These are phyloP conservation scores for Dryas alaskensis DNA, from an alignment of 306 rosid genomes.

Conservation along the genomic window DNA sequence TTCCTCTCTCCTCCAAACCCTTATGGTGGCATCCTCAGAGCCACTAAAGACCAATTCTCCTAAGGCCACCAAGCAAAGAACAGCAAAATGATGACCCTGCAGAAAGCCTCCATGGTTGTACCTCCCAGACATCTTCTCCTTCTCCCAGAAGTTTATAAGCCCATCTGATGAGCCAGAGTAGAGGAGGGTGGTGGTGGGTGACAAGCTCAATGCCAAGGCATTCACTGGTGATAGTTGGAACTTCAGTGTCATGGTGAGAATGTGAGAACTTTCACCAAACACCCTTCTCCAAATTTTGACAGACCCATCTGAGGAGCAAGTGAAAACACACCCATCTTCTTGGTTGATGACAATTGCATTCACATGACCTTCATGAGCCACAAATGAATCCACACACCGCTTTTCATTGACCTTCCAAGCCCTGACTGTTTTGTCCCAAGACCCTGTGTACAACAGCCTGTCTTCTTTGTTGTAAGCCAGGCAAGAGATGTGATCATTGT, in stretches of 20 bases:
- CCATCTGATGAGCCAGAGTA: slow-evolving; percentile 55
- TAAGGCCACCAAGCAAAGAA: slow-evolving; percentile 46
- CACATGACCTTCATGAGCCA: slow-evolving; percentile 51
- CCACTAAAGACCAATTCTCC: slow-evolving; percentile 45
- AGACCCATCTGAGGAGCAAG: slow-evolving; percentile 56
- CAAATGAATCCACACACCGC: slow-evolving; percentile 46
- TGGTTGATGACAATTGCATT: slow-evolving; percentile 48
- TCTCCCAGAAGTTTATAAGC: slow-evolving; percentile 53
- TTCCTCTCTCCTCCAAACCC: slow-evolving; percentile 59
- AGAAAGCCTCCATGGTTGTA: slow-evolving; percentile 52
- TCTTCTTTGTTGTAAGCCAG: slow-evolving; percentile 52
- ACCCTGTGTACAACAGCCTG: slow-evolving; percentile 52
- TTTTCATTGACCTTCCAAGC: slow-evolving; percentile 49
- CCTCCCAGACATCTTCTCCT: slow-evolving; percentile 45
- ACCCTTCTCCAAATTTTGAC: slow-evolving; percentile 61
- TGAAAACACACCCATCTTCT: slow-evolving; percentile 57
- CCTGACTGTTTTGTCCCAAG: slow-evolving; percentile 52
- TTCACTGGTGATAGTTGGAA: slow-evolving; percentile 46
- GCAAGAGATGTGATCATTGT: slow-evolving; percentile 43
- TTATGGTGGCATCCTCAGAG: slow-evolving; percentile 44
- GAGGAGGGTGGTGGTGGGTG: slow-evolving; percentile 30
- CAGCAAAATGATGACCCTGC: slow-evolving; percentile 52
- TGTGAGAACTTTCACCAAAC: slow-evolving; percentile 53
- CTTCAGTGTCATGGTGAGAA: slow-evolving; percentile 52
- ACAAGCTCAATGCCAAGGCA: slow-evolving; percentile 40